Conservation (phyloP, 257 asterid genomes). For the Orobanche coerulescens region DNA sequence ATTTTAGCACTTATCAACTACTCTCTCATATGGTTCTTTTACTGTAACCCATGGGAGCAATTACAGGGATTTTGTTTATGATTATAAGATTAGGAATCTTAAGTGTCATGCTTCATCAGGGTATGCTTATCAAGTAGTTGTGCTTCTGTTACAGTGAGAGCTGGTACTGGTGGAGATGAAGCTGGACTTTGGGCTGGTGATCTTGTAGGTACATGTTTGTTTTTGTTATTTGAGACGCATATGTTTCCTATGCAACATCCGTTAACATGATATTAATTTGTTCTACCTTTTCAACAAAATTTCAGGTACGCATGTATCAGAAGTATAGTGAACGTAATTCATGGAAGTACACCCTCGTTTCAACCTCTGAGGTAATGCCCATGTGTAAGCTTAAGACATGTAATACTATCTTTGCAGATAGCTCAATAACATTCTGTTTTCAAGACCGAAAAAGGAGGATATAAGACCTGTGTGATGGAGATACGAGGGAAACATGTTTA, state of each 20-base stretch:
- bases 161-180: constrained; percentile 99
- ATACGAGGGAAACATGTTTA: constrained; percentile 84
- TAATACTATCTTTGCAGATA: constrained; percentile 14
- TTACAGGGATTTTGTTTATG: not conserved
- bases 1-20: constrained; percentile 12
- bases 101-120: not conserved
- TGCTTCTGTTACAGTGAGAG: constrained; percentile 58
- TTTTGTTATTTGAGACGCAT: constrained; percentile 28
- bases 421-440: constrained; percentile 25
- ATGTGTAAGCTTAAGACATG: constrained; percentile 10
- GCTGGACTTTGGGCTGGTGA: constrained; percentile 99
- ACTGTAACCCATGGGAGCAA: not conserved
- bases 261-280: constrained; percentile 15
- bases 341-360: constrained; percentile 60
- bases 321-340: constrained; percentile 73
- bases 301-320: constrained; percentile 86
- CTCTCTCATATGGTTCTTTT: constrained; percentile 4
- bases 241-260: constrained; percentile 10
- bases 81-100: not conserved
- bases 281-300: constrained; percentile 12
- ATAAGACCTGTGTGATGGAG: constrained; percentile 89
- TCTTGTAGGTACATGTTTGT: constrained; percentile 94
- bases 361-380: constrained; percentile 77
- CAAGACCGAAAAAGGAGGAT: constrained; percentile 87
- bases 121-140: constrained; percentile 12